Evolutionary conservation across 257 asterid species (phyloP).

Genomic region (Lithospermum erythrorhizon): DNA sequence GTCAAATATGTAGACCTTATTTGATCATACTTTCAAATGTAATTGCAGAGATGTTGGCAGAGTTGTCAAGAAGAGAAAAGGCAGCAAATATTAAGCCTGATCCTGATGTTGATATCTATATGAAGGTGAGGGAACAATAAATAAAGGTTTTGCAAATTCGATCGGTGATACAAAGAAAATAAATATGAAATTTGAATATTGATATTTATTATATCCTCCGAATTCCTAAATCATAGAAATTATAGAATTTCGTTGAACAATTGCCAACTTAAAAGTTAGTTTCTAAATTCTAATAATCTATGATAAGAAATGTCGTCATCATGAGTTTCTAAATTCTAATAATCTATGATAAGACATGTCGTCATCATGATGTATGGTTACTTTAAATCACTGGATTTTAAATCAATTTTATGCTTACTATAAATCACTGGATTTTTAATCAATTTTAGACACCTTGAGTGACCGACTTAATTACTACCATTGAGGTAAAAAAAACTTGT

Average conservation of each 20-base stretch:
- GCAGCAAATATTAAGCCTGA: conserved; percentile 77
- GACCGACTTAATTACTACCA: too few species aligned
- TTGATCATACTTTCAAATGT: conserved; percentile 1
- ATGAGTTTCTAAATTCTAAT: too few species aligned
- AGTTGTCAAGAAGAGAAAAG: conserved; percentile 80
- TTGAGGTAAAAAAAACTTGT: too few species aligned
- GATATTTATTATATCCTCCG: not conserved
- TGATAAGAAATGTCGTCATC: too few species aligned
- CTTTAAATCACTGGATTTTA: too few species aligned
- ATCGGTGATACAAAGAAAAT: not conserved
- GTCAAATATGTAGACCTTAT: not conserved
- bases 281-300: too few species aligned
- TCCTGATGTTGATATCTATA: conserved; percentile 70
- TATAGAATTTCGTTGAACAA: too few species aligned
- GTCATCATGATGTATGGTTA: too few species aligned
- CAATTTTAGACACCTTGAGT: too few species aligned
- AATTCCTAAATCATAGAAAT: not conserved
- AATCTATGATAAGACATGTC: too few species aligned
- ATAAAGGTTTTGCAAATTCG: not conserved
- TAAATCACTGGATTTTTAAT: too few species aligned
- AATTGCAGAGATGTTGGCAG: conserved; percentile 57
- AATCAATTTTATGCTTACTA: too few species aligned
- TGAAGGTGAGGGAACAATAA: conserved; percentile 48
- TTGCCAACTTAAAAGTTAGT: not conserved
- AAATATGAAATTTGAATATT: not conserved